These are phyloP conservation scores for Maudiozyma humilis DNA, from an alignment of 1,139 yeast genomes.

Conservation along the genomic window DNA sequence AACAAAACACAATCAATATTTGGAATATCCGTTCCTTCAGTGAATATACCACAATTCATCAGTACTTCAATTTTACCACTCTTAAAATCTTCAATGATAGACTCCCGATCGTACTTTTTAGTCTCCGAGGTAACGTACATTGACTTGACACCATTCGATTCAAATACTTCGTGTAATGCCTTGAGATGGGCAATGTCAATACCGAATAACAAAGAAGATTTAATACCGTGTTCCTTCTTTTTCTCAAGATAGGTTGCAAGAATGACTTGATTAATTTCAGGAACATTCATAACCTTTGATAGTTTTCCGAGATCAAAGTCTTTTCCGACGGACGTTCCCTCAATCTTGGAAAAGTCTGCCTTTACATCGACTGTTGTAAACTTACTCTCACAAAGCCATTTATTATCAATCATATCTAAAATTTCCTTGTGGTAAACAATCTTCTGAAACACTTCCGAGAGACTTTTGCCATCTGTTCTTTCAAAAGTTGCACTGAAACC, in stretches of 20 bases:
- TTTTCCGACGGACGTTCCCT: conserved; percentile 29
- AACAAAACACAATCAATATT: conserved; percentile 73
- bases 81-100: conserved; percentile 50
- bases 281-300: conserved; percentile 48
- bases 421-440: conserved; percentile 65
- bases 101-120: conserved; percentile 42
- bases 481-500: conserved; percentile 85
- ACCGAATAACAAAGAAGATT: conserved; percentile 70
- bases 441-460: conserved; percentile 59
- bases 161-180: conserved; percentile 47
- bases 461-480: conserved; percentile 57
- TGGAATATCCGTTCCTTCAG: conserved; percentile 95
- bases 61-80: conserved; percentile 60
- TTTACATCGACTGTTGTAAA: conserved; percentile 47
- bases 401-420: conserved; percentile 57
- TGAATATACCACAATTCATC: conserved; percentile 82
- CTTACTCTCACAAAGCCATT: conserved; percentile 63
- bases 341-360: conserved; percentile 33
- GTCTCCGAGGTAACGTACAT: conserved; percentile 70
- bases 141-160: conserved; percentile 56
- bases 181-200: conserved; percentile 64
- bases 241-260: conserved; percentile 46
- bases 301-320: conserved; percentile 52
- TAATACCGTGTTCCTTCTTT: conserved; percentile 33
- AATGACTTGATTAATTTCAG: conserved; percentile 47